phyloP scores from a whole-genome alignment of 2,329 filamentous ascomycete species.

The Periconia sp. region DNA sequence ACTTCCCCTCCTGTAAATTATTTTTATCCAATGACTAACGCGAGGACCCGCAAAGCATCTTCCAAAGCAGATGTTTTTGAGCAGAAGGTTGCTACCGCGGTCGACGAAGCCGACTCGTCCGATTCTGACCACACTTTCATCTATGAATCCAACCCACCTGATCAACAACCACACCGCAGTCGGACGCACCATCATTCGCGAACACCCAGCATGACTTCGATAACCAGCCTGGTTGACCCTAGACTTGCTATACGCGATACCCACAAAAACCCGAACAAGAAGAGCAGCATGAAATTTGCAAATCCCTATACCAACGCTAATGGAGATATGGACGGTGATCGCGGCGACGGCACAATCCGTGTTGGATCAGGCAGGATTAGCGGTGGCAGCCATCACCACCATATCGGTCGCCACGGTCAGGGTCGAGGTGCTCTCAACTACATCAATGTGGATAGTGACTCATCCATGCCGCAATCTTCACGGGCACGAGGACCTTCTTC shows the following conservation, averaged over 20 bases:
- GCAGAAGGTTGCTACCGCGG: constrained; percentile 91
- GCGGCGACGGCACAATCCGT: constrained; percentile 41
- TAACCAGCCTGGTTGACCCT: constrained; percentile 67
- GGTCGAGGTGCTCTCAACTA: constrained; percentile 69
- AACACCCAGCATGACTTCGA: constrained; percentile 89
- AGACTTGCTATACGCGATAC: constrained; percentile 58
- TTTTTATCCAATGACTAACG: constrained; percentile 41
- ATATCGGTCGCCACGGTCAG: constrained; percentile 78
- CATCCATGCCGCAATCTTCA: constrained; percentile 69
- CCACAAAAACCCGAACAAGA: constrained; percentile 66
- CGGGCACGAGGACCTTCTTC: constrained; percentile 63
- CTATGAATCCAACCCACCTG: constrained; percentile 91
- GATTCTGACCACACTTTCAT: constrained; percentile 99
- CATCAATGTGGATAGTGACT: constrained; percentile 58
- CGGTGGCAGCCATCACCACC: constrained; percentile 75
- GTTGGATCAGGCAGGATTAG: constrained; percentile 46
- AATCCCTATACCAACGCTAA: constrained; percentile 68
- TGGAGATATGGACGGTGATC: constrained; percentile 49
- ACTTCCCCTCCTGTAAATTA: constrained; percentile 31
- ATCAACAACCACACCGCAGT: constrained; percentile 62
- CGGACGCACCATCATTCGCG: constrained; percentile 79
- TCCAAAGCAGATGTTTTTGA: constrained; percentile 99
- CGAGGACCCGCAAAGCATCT: constrained; percentile 61
- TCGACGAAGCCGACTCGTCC: constrained; percentile 93
- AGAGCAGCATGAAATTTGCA: constrained; percentile 96